Conservation (phyloP, 2,329 filamentous ascomycete species). For the Exophiala mesophila region DNA sequence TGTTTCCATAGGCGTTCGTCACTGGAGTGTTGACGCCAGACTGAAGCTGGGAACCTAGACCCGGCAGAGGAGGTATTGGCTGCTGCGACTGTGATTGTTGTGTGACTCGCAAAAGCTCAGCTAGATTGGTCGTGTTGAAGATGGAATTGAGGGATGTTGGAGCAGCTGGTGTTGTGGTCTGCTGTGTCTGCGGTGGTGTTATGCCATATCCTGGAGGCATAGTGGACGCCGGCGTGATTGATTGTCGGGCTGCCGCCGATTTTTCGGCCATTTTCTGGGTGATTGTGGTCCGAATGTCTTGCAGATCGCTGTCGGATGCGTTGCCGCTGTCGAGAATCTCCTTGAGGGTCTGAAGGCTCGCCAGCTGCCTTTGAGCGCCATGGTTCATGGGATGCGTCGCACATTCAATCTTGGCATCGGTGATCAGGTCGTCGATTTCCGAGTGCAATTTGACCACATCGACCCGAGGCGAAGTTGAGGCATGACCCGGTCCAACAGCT, state of each 20-base stretch:
- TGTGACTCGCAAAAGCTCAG: conserved; percentile 42
- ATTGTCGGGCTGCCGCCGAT: conserved; percentile 42
- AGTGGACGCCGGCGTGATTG: conserved; percentile 31
- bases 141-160: conserved; percentile 28
- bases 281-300: conserved; percentile 25
- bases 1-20: conserved; percentile 25
- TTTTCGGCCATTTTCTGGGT: conserved; percentile 33
- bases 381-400: conserved; percentile 27
- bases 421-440: conserved; percentile 49
- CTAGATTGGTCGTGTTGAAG: conserved; percentile 40
- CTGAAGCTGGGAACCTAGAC: conserved; percentile 11
- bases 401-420: conserved; percentile 27
- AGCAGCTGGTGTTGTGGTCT: conserved; percentile 26
- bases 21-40: conserved; percentile 12
- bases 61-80: conserved; percentile 34
- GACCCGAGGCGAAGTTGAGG: conserved; percentile 33
- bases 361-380: conserved; percentile 23
- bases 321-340: conserved; percentile 26
- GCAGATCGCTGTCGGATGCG: conserved; percentile 22
- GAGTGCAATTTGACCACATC: conserved; percentile 70
- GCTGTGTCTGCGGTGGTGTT: conserved; percentile 30
- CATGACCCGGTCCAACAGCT: conserved; percentile 29
- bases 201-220: conserved; percentile 29
- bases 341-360: conserved; percentile 26
- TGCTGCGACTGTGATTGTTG: conserved; percentile 42